phyloP scores from a whole-genome alignment of 345 rosid genomes.

The Brassica napus region Da-Ae NC_063442.1:24202001-24202500 shows the following conservation, averaged over 20 bases:
- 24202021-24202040: conserved; percentile 47
- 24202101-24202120: conserved; percentile 41
- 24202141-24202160: conserved; percentile 40
- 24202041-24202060: background rate
- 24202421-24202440: background rate
- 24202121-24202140: conserved; percentile 49
- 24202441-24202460: background rate
- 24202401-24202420: conserved; percentile 46
- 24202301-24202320: conserved; percentile 78
- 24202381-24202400: conserved; percentile 57
- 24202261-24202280: conserved; percentile 57
- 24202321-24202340: conserved; percentile 72
- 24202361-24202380: conserved; percentile 63
- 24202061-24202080: background rate
- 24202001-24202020: conserved; percentile 58
- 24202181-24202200: conserved; percentile 35
- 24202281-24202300: conserved; percentile 49
- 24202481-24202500: conserved; percentile 36
- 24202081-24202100: background rate
- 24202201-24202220: conserved; percentile 37
- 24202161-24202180: conserved; percentile 50
- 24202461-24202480: background rate
- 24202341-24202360: conserved; percentile 48
- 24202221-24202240: conserved; percentile 78
- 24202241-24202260: conserved; percentile 72